Base-by-base conservation (phyloP, 768 basidiomycete species). In the Amanita exitialis region DNA sequence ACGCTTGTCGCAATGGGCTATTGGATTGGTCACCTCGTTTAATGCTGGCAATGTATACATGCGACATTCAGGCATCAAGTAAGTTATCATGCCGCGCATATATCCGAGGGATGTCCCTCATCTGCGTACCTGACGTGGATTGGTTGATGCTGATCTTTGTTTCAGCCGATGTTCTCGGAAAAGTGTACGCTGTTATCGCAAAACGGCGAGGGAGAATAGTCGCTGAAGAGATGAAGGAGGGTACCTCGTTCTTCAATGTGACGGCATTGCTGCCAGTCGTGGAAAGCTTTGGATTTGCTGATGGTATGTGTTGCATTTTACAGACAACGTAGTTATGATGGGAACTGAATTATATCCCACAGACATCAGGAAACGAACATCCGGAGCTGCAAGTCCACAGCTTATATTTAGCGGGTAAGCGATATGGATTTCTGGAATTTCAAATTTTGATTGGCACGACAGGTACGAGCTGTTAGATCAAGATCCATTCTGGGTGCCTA, bases 1-100 rank as follows among this genome's bases (percentile, higher is more conserved):
- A 99, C 58, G 84, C 90, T 0, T 98, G 93, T 63, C 79, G 89
- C 53, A 86, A 82, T 56, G 93, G 88, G 0, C 64, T 99, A 51
- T 70, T 98, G 41, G 96, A 98, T 65, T 99, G 96, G 96, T 97
- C 94, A 1, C 96, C 96, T 12, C 76, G 96, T 52, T 76, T 99
- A 57, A 90, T 94, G 82, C 71, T 99, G 57, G 96, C 96, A 0
- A 98, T 98, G 92, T 99, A 99, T 65, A 85, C 87, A 10, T 99
- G 95, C 66, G 94, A 98, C 61, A 98, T 99, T 49, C 96, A 97
- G 68, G 90, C 94, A 1, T 93, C 95, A 13, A 90, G 94, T 97
- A 63, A 62, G 90, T 74, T 12, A 39, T 35, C 36, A 52, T 42
- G 32, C 42, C 16, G 21, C n/a, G 3, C 9, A 13, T 21, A 12